Evolutionary conservation across 164 flowering plant genomes (phyloP).

Genomic region (Santalum album): DNA sequence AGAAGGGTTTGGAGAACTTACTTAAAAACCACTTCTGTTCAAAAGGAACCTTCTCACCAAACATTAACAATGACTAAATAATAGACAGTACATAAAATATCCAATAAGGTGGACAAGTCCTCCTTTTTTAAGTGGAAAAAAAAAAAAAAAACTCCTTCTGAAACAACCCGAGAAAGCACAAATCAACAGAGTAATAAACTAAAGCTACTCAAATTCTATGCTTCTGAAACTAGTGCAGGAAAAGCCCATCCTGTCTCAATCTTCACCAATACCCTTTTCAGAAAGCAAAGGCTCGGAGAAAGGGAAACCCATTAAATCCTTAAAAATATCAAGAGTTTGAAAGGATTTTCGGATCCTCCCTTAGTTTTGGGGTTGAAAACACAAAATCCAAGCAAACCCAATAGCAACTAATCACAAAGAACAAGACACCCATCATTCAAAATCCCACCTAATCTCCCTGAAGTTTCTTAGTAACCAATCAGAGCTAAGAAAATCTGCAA

Average conservation of each 20-base stretch:
- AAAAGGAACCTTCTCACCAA: not conserved
- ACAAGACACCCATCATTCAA: not conserved
- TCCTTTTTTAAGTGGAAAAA: not conserved
- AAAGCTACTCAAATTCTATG: slow-evolving; percentile 3
- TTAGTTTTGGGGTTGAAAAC: too few species aligned
- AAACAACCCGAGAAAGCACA: slow-evolving; percentile 10
- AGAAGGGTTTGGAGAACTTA: too few species aligned
- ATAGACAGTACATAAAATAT: not conserved
- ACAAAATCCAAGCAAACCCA: slow-evolving; percentile 13
- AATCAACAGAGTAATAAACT: slow-evolving; percentile 1
- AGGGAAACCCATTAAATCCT: slow-evolving; percentile 10
- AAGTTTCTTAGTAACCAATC: slow-evolving; percentile 2
- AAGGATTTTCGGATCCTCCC: too few species aligned
- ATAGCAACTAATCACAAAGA: slow-evolving; percentile 1
- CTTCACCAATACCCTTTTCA: slow-evolving; percentile 21
- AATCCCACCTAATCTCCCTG: not conserved
- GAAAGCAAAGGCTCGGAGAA: too few species aligned
- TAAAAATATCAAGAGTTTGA: too few species aligned
- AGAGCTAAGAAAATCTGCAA: not conserved
- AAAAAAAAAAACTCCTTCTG: too few species aligned
- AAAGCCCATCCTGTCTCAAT: slow-evolving; percentile 30
- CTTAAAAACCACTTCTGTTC: not conserved
- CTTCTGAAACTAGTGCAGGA: slow-evolving; percentile 1
- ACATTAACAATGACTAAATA: not conserved
- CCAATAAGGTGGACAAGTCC: not conserved